Base-by-base conservation (phyloP, 257 asterid species). In the Jasminum sambac region DNA sequence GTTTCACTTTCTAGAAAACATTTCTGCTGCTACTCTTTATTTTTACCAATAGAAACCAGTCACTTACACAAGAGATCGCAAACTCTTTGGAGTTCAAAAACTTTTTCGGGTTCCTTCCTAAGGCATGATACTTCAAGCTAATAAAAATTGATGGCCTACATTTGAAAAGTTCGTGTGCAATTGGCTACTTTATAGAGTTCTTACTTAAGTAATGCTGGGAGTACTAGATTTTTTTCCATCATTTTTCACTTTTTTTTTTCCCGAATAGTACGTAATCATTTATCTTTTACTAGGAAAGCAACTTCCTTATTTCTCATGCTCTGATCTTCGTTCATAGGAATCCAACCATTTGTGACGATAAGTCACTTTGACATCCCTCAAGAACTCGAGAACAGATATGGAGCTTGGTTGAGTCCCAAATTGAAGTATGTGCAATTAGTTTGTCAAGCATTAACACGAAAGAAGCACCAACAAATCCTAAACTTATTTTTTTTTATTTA, bases 371-470 rank as follows among this genome's bases (percentile, higher is more conserved):
- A 87, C 71, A 62, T 87, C 61, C 96, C 96, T 41, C 90, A 87
- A 74, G 96, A 87, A 72, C 93, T 89, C 59, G 94, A 85, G 76
- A 85, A 82, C 38, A 85, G 87, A 83, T 89, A 85, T 59, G 85
- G 89, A 37, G 80, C 83, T 12, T 87, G 94, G 96, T 80, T 87
- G 14, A 87, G 87, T 77, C 81, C 89, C 8, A 63, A 36, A 50
- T 69, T 86, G 64, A 75, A 73, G 92, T 83, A 80, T 41, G 78
- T 52, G 14, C 55, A 64, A n/a, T 40, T 12, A 36, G 43, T 55
- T 23, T 21, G 14, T 55, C 34, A 5, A 55, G 34, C 14, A 17
- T 55, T 55, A 19, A 55, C 34, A 55, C 25, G 14, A 55, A 19
- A 9, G 26, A 55, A 55, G 19, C 9, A 11, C 5, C 1, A 0